These are phyloP conservation scores for Aspergillus neotritici DNA, from an alignment of 2,329 filamentous ascomycete genomes.

Conservation along the genomic window DNA sequence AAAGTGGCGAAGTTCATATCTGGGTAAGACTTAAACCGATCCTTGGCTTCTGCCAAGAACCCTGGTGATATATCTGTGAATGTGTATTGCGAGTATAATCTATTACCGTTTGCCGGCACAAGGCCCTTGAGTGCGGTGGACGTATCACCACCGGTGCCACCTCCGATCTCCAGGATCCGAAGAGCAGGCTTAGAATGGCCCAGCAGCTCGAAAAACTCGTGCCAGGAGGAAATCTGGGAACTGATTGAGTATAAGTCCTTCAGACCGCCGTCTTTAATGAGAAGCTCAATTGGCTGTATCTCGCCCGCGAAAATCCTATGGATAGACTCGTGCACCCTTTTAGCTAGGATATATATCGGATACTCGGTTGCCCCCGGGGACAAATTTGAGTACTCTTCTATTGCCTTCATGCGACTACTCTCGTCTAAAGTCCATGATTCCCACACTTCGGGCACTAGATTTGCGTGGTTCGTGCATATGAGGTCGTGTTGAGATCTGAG, in stretches of 20 bases:
- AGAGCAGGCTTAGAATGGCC: slow-evolving; percentile 20
- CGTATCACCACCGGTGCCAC: slow-evolving; percentile 25
- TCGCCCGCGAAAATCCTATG: slow-evolving; percentile 10
- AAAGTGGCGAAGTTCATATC: slow-evolving; percentile 26
- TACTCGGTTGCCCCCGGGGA: not conserved
- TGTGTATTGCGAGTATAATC: slow-evolving; percentile 20
- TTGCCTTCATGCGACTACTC: not conserved
- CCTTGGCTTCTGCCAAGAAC: slow-evolving; percentile 22
- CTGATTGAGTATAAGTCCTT: slow-evolving; percentile 9
- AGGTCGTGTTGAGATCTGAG: not conserved
- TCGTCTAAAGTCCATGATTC: not conserved
- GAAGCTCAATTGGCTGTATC: slow-evolving; percentile 12
- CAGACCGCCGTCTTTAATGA: slow-evolving; percentile 15
- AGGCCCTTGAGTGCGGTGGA: slow-evolving; percentile 12
- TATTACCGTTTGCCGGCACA: not conserved
- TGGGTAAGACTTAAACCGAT: slow-evolving; percentile 16
- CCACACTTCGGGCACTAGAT: slow-evolving; percentile 1
- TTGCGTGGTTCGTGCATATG: not conserved
- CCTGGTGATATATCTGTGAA: slow-evolving; percentile 29
- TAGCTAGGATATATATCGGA: not conserved
- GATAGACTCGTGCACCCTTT: slow-evolving; percentile 5
- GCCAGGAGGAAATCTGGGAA: slow-evolving; percentile 1
- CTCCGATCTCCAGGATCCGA: slow-evolving; percentile 24
- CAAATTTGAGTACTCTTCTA: not conserved
- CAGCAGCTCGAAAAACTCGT: slow-evolving; percentile 11